A percentile compares a stretch with the other conserved stretches of the same genome.
phyloP scores from a whole-genome alignment of 805 yeast species.

The Candida boleticola region DNA sequence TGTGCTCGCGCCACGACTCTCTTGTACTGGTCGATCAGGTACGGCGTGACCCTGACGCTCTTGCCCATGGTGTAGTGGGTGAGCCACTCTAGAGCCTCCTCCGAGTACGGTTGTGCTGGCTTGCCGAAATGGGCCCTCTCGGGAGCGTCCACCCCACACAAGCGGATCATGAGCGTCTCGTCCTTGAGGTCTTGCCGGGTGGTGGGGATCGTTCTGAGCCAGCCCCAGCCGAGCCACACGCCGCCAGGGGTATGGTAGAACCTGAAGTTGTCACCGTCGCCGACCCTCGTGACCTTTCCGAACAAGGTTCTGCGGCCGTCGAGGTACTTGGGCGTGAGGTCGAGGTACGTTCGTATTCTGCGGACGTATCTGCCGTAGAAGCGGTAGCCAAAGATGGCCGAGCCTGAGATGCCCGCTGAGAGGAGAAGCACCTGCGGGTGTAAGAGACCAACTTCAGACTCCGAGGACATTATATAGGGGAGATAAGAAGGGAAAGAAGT shows the following conservation, averaged over 20 bases:
- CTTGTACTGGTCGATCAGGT: slow-evolving; percentile 82
- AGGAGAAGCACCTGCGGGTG: slow-evolving; percentile 41
- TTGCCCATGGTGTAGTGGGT: slow-evolving; percentile 62
- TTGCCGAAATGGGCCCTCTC: slow-evolving; percentile 93
- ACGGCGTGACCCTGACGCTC: slow-evolving; percentile 71
- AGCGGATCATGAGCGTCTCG: slow-evolving; percentile 74
- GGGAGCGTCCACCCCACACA: slow-evolving; percentile 96
- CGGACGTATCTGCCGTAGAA: slow-evolving; percentile 33
- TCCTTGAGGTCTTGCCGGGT: slow-evolving; percentile 47
- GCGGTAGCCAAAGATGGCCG: slow-evolving; percentile 25
- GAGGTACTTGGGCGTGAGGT: slow-evolving; percentile 34
- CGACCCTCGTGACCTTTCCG: slow-evolving; percentile 86
- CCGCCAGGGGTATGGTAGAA: slow-evolving; percentile 96
- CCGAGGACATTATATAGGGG: too few relatives aligned
- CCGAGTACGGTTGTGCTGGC: slow-evolving; percentile 84
- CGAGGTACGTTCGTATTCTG: slow-evolving; percentile 35
- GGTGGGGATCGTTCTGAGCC: slow-evolving; percentile 70
- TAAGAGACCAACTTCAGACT: slow-evolving; percentile 13
- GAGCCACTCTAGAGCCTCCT: slow-evolving; percentile 82
- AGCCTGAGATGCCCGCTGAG: slow-evolving; percentile 32
- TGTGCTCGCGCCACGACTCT: slow-evolving; percentile 81
- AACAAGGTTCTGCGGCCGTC: slow-evolving; percentile 26
- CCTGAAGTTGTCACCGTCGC: slow-evolving; percentile 94
- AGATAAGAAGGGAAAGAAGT: too few relatives aligned
- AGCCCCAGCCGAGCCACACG: slow-evolving; percentile 83